Base-by-base conservation (phyloP, 2,329 filamentous ascomycete species). In the Acrodontium crateriforme region DNA sequence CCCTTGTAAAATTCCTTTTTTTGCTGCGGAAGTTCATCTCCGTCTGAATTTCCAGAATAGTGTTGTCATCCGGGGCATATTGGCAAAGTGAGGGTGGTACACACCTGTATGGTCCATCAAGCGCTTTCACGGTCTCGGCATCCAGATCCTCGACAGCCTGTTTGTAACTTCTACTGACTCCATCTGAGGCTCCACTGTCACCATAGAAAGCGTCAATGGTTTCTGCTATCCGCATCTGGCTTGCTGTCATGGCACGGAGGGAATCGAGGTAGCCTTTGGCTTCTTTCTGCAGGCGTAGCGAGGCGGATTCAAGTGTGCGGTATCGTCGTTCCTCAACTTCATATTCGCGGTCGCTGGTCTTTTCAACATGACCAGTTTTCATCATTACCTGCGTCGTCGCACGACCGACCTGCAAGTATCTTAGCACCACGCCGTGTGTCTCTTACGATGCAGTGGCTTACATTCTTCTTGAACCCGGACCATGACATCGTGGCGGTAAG, bases 301-400 rank as follows among this genome's bases (percentile, higher is more conserved):
- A 83, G 10, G 91, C 89, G 5, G 85, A 76, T 58, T 98, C 89
- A 83, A 98, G 94, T 3, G 87, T 94, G 44, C 83, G 78, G 64
- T 93, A 98, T 41, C 89, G 84, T 54, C 87, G 87, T 48, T 39
- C 40, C 58, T 98, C 91, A 29, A 95, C 87, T 60, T 95, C 89
- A 58, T 95, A 98, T 56, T 95, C 89, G 44, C 91, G 82, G 62
- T 98, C 89, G 56, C 87, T 94, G 15, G 89, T 98, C 63, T 89
- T 87, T 61, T 98, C 89, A 47, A 98, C 91, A 64, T 95, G 89
- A 35, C 89, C 82, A 32, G 85, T 92, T 71, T 98, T 98, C 87
- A 98, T 95, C 83, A 98, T 94, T 38, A 95, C 87, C 75, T 94
- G 85, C 62, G 91, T 98, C 59, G 87, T 94, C 49, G 87, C 87